Base-by-base conservation (phyloP, 2,329 filamentous ascomycete species). In the Fusarium euwallaceae region DNA sequence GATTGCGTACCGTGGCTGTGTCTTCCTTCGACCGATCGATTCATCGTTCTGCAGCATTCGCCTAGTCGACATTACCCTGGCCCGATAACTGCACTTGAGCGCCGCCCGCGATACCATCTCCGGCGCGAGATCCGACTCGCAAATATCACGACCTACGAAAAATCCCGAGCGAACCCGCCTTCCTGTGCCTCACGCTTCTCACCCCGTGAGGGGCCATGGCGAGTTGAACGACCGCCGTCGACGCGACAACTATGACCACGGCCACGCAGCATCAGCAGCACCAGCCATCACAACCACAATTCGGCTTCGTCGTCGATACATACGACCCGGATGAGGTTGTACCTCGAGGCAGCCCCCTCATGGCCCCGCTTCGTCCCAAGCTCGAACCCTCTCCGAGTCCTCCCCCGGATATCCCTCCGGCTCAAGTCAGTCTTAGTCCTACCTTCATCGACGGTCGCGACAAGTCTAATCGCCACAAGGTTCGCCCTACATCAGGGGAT, bases 401-500 rank as follows among this genome's bases (percentile, higher is more conserved):
- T 66, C 78, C 80, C 27, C 81, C 79, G 74, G 78, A 81, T 82
- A 87, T 78, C 66, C 80, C 80, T 75, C 66, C 73, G 74, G 72
- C 78, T 68, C 80, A 81, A 82, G 81, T 82, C 76, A 82, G 81
- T 82, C 74, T 78, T 63, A 78, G 74, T 73, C 71, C 78, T 77
- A 73, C 67, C 75, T 79, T 72, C 55, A 66, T 68, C 78, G 78
- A 78, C 79, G 75, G 76, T 87, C 77, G 88, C 88, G 80, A 82
- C 81, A 86, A 85, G 80, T 87, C 86, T 86, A 83, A 85, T 86
- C 84, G 83, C 74, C 85, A 80, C 78, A 90, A 90, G 88, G 83
- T 87, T 71, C 86, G 83, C 74, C 85, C 88, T 48, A 90, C 85
- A 77, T 89, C 89, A 80, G 90, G 89, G 77, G 91, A 93, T 87